Conservation (phyloP, 73 alveolate genomes). For the Symbiodinium pilosum region DNA sequence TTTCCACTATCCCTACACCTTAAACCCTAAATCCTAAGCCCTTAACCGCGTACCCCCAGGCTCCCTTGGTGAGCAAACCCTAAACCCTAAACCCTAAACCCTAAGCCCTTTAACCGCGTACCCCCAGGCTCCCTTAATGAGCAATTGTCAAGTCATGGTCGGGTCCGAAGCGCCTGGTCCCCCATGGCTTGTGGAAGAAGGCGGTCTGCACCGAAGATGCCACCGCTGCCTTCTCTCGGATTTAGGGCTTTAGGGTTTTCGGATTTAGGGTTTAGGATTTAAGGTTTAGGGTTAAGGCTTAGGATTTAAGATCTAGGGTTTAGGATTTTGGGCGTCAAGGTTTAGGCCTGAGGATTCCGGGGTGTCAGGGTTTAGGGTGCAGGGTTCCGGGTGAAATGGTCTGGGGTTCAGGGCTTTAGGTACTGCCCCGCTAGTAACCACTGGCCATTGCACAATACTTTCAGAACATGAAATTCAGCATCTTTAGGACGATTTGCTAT, state of each 20-base stretch:
- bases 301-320: too few relatives aligned
- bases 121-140: too few relatives aligned
- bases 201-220: not conserved
- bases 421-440: too few relatives aligned
- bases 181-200: not conserved
- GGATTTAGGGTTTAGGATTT: not conserved
- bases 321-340: not conserved
- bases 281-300: too few relatives aligned
- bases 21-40: not conserved
- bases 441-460: too few relatives aligned
- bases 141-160: too few relatives aligned
- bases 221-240: not conserved
- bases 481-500: too few relatives aligned
- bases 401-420: too few relatives aligned
- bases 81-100: not conserved
- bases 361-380: too few relatives aligned
- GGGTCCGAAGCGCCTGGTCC: not conserved
- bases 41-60: not conserved
- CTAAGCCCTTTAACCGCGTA: not conserved
- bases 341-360: not conserved
- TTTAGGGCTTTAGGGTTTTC: not conserved
- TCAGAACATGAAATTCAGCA: too few relatives aligned
- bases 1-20: not conserved
- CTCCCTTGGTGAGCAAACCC: too few relatives aligned
- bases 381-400: too few relatives aligned